These are phyloP conservation scores for Backusella westeae DNA, from an alignment of 192 early-diverging fungal genomes.

Conservation along the genomic window DNA sequence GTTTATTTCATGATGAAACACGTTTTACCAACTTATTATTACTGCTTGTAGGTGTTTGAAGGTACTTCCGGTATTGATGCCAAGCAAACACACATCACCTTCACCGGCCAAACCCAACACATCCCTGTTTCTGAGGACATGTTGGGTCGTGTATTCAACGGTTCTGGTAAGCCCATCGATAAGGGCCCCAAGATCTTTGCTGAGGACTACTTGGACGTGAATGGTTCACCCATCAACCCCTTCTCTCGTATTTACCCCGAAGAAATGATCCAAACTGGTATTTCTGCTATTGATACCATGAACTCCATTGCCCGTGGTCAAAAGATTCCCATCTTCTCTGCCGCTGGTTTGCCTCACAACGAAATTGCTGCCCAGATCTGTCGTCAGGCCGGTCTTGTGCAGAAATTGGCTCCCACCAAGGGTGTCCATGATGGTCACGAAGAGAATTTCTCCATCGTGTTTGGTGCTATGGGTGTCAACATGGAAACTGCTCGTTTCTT, in stretches of 20 bases:
- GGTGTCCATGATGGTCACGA: constrained; percentile 93
- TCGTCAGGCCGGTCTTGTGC: constrained; percentile 96
- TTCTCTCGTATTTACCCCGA: constrained; percentile 98
- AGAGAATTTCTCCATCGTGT: constrained; percentile 99
- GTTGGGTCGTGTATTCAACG: constrained; percentile 99
- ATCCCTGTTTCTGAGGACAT: constrained; percentile 99
- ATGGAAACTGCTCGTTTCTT: constrained; percentile 99
- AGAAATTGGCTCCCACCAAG: constrained; percentile 82
- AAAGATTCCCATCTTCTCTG: constrained; percentile 99
- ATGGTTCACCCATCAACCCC: constrained; percentile 98
- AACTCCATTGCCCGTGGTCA: constrained; percentile 99
- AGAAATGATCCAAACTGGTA: constrained; percentile 99
- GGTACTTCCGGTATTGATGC: constrained; percentile 96
- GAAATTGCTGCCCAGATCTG: constrained; percentile 99
- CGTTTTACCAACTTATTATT: background rate
- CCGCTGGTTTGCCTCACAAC: constrained; percentile 97
- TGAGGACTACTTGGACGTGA: constrained; percentile 97
- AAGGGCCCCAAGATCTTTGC: constrained; percentile 99
- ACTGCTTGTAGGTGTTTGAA: constrained; percentile 78
- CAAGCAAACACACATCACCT: constrained; percentile 93
- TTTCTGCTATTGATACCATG: constrained; percentile 99
- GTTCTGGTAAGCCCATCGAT: constrained; percentile 98
- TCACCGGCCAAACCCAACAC: constrained; percentile 92
- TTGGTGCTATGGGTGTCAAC: constrained; percentile 99
- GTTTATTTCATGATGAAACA: background rate